These are phyloP conservation scores for Colletotrichum sp. DNA, from an alignment of 2,329 filamentous ascomycete genomes.

Conservation along the genomic window DNA sequence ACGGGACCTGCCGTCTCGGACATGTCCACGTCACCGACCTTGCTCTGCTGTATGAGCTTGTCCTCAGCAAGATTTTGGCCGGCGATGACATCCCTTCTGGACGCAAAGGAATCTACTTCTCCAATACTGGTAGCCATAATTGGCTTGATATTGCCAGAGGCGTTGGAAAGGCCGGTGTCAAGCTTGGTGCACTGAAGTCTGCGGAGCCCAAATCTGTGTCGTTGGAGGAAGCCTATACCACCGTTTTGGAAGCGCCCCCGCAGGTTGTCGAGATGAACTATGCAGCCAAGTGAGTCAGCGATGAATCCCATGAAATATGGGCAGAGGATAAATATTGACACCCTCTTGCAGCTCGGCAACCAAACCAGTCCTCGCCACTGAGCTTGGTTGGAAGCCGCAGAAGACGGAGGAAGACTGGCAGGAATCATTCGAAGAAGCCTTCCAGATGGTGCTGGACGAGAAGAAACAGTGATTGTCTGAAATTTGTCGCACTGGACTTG, in stretches of 20 bases:
- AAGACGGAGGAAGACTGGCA: slow-evolving; percentile 32
- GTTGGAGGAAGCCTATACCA: background rate
- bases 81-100: slow-evolving; percentile 36
- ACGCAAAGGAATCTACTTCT: slow-evolving; percentile 47
- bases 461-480: background rate
- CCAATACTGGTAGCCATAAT: slow-evolving; percentile 39
- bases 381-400: slow-evolving; percentile 36
- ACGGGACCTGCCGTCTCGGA: slow-evolving; percentile 42
- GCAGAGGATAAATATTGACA: background rate
- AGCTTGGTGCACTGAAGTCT: slow-evolving; percentile 34
- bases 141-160: slow-evolving; percentile 43
- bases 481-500: background rate
- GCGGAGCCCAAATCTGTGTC: slow-evolving; percentile 1
- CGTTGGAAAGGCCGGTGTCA: slow-evolving; percentile 36
- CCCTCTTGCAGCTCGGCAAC: slow-evolving; percentile 19
- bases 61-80: slow-evolving; percentile 37
- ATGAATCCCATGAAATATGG: rapidly evolving
- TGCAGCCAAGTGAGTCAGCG: background rate
- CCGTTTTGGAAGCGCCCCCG: background rate
- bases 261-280: slow-evolving; percentile 14
- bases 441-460: slow-evolving; percentile 3
- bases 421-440: slow-evolving; percentile 24
- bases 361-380: slow-evolving; percentile 25
- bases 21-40: slow-evolving; percentile 52
- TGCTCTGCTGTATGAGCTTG: slow-evolving; percentile 42